phyloP scores from a whole-genome alignment of 2,329 filamentous ascomycete species.

The Pyrenophora seminiperda region DNA sequence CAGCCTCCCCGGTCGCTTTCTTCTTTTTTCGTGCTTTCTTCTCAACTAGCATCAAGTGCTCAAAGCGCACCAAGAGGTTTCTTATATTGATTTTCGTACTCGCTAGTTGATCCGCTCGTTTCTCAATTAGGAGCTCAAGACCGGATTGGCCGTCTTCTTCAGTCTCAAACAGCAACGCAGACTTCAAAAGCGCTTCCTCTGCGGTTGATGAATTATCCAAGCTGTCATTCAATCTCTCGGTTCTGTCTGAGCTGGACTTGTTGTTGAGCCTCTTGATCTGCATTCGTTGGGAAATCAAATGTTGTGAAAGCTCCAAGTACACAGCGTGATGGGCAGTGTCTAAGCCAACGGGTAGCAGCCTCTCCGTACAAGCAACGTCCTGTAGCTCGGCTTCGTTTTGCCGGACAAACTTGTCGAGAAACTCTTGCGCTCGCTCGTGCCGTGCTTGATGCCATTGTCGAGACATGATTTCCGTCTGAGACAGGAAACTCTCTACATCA shows the following conservation, averaged over 20 bases:
- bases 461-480: slow-evolving; percentile 57
- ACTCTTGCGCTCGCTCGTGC: slow-evolving; percentile 59
- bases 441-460: slow-evolving; percentile 59
- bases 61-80: slow-evolving; percentile 21
- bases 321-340: slow-evolving; percentile 56
- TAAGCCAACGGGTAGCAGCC: slow-evolving; percentile 52
- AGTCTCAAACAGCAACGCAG: slow-evolving; percentile 37
- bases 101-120: slow-evolving; percentile 21
- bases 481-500: slow-evolving; percentile 61
- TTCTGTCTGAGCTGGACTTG: slow-evolving; percentile 46
- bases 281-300: slow-evolving; percentile 59
- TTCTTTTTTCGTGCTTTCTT: not conserved
- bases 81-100: slow-evolving; percentile 20
- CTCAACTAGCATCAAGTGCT: slow-evolving; percentile 14
- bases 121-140: slow-evolving; percentile 19
- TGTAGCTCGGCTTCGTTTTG: slow-evolving; percentile 42
- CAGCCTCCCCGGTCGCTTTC: not conserved
- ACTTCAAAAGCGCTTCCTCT: slow-evolving; percentile 61
- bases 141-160: slow-evolving; percentile 15
- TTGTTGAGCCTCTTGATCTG: slow-evolving; percentile 48
- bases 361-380: slow-evolving; percentile 52
- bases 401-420: slow-evolving; percentile 60
- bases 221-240: slow-evolving; percentile 52
- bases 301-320: slow-evolving; percentile 62
- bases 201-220: slow-evolving; percentile 53